phyloP scores from a whole-genome alignment of 768 basidiomycete species.

The Macrolepiota albuminosa region DNA sequence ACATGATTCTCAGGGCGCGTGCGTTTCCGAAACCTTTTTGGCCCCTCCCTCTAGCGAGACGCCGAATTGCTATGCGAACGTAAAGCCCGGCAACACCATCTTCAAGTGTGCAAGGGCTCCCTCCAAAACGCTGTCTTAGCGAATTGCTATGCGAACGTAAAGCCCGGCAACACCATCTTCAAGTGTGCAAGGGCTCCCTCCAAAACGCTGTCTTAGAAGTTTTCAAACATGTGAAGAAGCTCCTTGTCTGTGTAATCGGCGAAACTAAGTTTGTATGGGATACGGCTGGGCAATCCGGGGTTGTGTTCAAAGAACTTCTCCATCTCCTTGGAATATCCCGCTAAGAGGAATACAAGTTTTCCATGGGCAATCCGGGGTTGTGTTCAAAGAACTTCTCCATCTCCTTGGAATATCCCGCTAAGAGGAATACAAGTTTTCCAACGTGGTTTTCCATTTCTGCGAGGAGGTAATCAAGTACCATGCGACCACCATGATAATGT shows the following conservation, averaged over 20 bases:
- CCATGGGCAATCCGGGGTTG: constrained; percentile 64
- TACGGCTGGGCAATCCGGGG: constrained; percentile 63
- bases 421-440: constrained; percentile 61
- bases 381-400: constrained; percentile 80
- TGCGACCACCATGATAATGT: constrained; percentile 29
- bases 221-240: neutral
- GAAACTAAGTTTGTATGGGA: constrained; percentile 58
- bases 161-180: neutral
- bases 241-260: constrained; percentile 48
- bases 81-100: neutral
- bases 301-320: constrained; percentile 77
- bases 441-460: constrained; percentile 73
- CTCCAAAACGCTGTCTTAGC: neutral
- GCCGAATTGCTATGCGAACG: neutral
- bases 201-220: neutral
- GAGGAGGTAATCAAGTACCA: constrained; percentile 62
- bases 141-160: neutral
- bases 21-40: neutral
- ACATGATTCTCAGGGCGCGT: neutral
- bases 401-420: constrained; percentile 66
- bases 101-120: neutral
- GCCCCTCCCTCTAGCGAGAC: neutral
- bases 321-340: constrained; percentile 70
- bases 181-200: neutral
- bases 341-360: constrained; percentile 61